Evolutionary conservation across 805 yeast species (phyloP).

Genomic region (Lachancea meyersii): DNA sequence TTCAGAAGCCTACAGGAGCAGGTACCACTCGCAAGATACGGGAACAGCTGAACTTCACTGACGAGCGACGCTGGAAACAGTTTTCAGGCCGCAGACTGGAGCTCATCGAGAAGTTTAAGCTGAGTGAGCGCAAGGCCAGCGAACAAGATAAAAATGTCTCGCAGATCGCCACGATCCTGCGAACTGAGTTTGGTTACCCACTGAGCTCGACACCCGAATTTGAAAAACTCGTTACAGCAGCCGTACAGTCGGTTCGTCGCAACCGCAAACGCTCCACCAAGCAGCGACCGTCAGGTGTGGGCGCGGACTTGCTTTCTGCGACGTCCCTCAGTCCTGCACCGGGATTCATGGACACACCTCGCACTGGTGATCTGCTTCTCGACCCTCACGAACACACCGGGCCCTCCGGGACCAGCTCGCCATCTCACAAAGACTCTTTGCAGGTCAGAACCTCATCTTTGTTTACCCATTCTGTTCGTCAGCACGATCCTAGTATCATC

Average conservation of each 20-base stretch:
- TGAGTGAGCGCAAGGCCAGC: slow-evolving; percentile 68
- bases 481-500: not conserved
- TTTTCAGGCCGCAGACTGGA: slow-evolving; percentile 88
- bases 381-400: slow-evolving; percentile 1
- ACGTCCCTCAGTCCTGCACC: slow-evolving; percentile 1
- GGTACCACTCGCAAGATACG: slow-evolving; percentile 42
- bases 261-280: slow-evolving; percentile 66
- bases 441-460: not conserved
- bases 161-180: slow-evolving; percentile 67
- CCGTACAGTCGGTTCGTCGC: slow-evolving; percentile 86
- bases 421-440: not conserved
- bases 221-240: slow-evolving; percentile 86
- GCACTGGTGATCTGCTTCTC: slow-evolving; percentile 6
- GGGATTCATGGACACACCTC: not conserved
- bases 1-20: slow-evolving; percentile 18
- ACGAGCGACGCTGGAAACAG: slow-evolving; percentile 80
- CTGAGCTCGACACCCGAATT: slow-evolving; percentile 59
- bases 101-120: slow-evolving; percentile 66
- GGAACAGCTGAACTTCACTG: slow-evolving; percentile 60
- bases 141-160: slow-evolving; percentile 84
- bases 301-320: not conserved
- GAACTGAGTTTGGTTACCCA: slow-evolving; percentile 73
- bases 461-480: slow-evolving; percentile 1
- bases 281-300: slow-evolving; percentile 11
- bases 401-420: not conserved